phyloP scores from a whole-genome alignment of 208 protist genomes.

The Angomonas deanei region DNA sequence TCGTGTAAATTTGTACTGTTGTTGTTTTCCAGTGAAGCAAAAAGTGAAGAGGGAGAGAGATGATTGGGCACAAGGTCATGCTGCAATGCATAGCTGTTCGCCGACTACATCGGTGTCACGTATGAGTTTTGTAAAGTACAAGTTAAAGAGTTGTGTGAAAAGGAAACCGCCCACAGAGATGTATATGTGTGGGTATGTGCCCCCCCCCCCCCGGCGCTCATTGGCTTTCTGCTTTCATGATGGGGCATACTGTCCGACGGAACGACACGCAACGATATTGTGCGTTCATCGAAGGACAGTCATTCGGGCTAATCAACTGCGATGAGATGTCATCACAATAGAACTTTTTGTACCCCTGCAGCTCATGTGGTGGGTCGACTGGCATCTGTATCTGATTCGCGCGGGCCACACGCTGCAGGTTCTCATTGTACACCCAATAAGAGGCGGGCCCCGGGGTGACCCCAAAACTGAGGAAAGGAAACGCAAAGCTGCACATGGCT shows the following conservation, averaged over 20 bases:
- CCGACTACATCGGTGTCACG: neutral
- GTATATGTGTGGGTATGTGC: neutral
- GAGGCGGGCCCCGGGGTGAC: constrained; percentile 58
- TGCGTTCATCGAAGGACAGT: constrained; percentile 29
- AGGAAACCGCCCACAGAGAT: neutral
- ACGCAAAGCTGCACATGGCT: constrained; percentile 63
- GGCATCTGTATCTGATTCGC: constrained; percentile 54
- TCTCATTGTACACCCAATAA: constrained; percentile 74
- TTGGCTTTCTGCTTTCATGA: constrained; percentile 10
- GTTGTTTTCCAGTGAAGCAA: neutral
- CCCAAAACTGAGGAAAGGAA: constrained; percentile 66
- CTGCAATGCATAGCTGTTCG: too few relatives aligned
- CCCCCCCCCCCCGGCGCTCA: neutral
- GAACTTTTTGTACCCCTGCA: constrained; percentile 51
- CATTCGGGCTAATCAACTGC: constrained; percentile 50
- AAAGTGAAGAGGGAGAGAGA: neutral
- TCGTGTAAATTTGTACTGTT: neutral
- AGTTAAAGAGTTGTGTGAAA: neutral
- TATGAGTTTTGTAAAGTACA: neutral
- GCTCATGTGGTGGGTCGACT: constrained; percentile 52
- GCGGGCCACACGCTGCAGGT: constrained; percentile 37
- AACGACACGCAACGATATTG: constrained; percentile 60
- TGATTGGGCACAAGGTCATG: neutral
- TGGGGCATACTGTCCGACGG: constrained; percentile 34
- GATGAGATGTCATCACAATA: constrained; percentile 62